Conservation (phyloP, 2,329 filamentous ascomycete genomes). For the Arthrobotrys sphaeroides region DNA sequence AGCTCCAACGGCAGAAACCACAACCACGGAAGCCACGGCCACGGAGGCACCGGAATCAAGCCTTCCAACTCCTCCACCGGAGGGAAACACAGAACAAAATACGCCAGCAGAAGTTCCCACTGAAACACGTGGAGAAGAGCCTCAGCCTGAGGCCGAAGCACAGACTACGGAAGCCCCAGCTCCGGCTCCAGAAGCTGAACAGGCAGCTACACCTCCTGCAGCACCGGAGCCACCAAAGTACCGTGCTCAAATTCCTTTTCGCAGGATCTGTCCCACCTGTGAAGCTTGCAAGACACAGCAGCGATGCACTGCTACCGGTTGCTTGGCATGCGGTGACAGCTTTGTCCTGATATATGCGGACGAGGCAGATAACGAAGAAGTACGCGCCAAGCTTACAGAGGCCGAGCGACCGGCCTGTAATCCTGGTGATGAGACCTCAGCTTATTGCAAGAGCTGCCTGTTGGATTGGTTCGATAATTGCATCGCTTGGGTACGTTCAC, state of each 20-base stretch:
- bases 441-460: constrained; percentile 44
- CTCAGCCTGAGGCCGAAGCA: constrained; percentile 19
- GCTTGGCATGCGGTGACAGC: constrained; percentile 26
- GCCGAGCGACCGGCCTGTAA: constrained; percentile 28
- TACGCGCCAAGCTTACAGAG: constrained; percentile 22
- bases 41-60: not conserved
- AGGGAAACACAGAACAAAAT: not conserved
- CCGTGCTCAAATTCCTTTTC: constrained; percentile 4
- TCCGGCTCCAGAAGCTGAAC: not conserved
- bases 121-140: not conserved
- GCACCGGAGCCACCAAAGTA: not conserved
- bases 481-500: constrained; percentile 28
- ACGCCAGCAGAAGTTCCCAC: not conserved
- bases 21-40: not conserved
- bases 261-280: constrained; percentile 21
- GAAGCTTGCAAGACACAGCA: not conserved
- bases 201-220: constrained; percentile 1
- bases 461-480: constrained; percentile 43
- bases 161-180: not conserved
- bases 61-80: not conserved
- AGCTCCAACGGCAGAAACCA: too few species aligned
- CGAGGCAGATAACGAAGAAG: constrained; percentile 28
- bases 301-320: constrained; percentile 4
- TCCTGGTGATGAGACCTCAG: constrained; percentile 19
- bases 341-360: constrained; percentile 37